Evolutionary conservation across 2,329 filamentous ascomycete genomes (phyloP), one percentile per base, ranked within the genome.

Genomic region (Bertia moriformis): DNA sequence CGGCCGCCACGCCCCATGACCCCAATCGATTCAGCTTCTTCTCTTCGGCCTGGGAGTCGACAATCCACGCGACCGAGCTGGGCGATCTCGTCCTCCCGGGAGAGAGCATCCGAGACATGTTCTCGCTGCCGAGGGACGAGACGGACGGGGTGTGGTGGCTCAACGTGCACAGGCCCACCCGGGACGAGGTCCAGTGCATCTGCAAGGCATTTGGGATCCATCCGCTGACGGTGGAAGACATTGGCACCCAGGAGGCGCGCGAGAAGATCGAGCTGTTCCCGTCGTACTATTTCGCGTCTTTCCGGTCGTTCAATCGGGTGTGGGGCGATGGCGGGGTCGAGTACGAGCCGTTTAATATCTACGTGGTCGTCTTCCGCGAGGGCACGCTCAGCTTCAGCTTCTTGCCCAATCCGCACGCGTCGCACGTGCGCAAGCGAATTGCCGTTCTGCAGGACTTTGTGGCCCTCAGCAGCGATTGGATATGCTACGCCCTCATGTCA

Each of bases 211-310:
- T 98, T 58, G 86, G 86, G 13, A 83, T 98, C 40, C 91, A 98
- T 59, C 89, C 89, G 22, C 66, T 98, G 57, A 98, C 91, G 0
- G 84, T 89, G 29, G 91, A 98, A 59, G 91, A 98, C 65, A 95
- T 98, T 48, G 80, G 81, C 43, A 93, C 85, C 0, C 87, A 95
- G 55, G 91, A 98, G 61, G 83, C 88, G 10, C 87, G 91, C 33
- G 91, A 98, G 63, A 98, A 98, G 66, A 94, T 98, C 41, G 91
- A 98, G 60, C 71, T 98, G 18, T 98, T 98, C 63, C 83, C 85
- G 18, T 86, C 87, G 32, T 98, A 98, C 64, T 98, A 98, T 62
- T 96, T 98, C 57, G 85, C 94, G 38, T 93, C 85, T 57, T 98
- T 96, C 71, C 78, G 89, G 39, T 94, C 88, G 2, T 98, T 96